These are phyloP conservation scores for Penicillium brevicompactum DNA, from an alignment of 2,329 filamentous ascomycete genomes.

Conservation along the genomic window DNA sequence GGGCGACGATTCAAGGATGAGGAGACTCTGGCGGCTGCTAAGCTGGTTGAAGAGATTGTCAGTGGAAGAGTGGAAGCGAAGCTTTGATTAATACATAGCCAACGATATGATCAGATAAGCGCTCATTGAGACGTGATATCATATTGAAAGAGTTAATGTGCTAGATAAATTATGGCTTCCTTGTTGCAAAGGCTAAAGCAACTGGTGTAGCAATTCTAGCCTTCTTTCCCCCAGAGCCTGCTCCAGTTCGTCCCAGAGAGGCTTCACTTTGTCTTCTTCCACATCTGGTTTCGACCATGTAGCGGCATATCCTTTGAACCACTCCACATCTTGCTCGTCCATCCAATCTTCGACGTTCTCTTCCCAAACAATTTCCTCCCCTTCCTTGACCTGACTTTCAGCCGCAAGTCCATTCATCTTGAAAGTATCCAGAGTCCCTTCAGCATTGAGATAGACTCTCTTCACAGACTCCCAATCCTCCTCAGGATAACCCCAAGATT, in stretches of 20 bases:
- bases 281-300: slow-evolving; percentile 6
- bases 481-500: not conserved
- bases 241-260: slow-evolving; percentile 7
- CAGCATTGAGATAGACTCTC: slow-evolving; percentile 4
- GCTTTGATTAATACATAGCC: not conserved
- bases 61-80: slow-evolving; percentile 5
- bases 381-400: not conserved
- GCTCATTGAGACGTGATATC: not conserved
- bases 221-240: slow-evolving; percentile 5
- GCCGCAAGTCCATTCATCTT: slow-evolving; percentile 1
- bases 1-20: slow-evolving; percentile 57
- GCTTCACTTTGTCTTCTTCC: not conserved
- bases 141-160: not conserved
- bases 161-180: not conserved
- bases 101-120: not conserved
- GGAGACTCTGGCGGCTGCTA: slow-evolving; percentile 43
- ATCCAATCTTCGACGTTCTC: slow-evolving; percentile 2
- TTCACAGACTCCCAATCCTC: slow-evolving; percentile 1
- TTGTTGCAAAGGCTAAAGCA: slow-evolving; percentile 9
- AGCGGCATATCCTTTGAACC: slow-evolving; percentile 6
- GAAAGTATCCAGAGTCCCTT: slow-evolving; percentile 2
- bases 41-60: slow-evolving; percentile 25
- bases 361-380: slow-evolving; percentile 4
- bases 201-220: slow-evolving; percentile 2
- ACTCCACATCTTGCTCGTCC: slow-evolving; percentile 4